Percentiles rank a stretch among this genome's conserved stretches.
Conservation (phyloP, 2,329 filamentous ascomycete species). For the Diplodia corticola region DNA sequence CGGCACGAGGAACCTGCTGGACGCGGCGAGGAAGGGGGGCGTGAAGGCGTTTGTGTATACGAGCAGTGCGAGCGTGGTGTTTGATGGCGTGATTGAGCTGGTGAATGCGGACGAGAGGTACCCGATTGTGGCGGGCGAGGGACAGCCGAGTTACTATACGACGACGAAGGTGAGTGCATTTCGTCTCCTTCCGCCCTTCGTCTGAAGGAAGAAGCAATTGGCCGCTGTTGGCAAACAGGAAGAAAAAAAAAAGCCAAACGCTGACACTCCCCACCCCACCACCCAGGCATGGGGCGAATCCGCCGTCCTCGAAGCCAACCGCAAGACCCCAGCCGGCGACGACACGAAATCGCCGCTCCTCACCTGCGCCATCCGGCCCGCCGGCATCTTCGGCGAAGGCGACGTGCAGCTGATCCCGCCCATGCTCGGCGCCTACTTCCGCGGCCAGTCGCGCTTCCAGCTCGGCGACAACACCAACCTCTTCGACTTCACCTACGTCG, state of each 20-base stretch:
- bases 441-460: conserved; percentile 52
- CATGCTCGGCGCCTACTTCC: conserved; percentile 47
- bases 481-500: conserved; percentile 57
- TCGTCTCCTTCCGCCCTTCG: no score
- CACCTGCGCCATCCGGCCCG: conserved; percentile 52
- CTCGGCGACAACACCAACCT: conserved; percentile 55
- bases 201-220: neutral
- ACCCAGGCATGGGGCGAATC: conserved; percentile 48
- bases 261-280: neutral
- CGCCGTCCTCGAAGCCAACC: conserved; percentile 52
- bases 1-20: conserved; percentile 51
- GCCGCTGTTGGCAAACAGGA: conserved; percentile 4
- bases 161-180: conserved; percentile 47
- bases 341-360: conserved; percentile 44
- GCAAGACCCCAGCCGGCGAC: conserved; percentile 32
- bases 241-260: neutral
- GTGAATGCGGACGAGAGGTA: conserved; percentile 53
- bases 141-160: conserved; percentile 54
- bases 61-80: conserved; percentile 52
- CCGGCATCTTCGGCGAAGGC: conserved; percentile 54
- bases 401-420: conserved; percentile 50
- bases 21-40: conserved; percentile 49
- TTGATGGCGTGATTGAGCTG: conserved; percentile 47
- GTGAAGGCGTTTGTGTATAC: conserved; percentile 57
- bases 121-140: conserved; percentile 46